Percentiles rank a stretch among this genome's conserved stretches.
These are phyloP conservation scores for Dothiorella sarmentorum DNA, from an alignment of 2,329 filamentous ascomycete species.

Conservation along the genomic window DNA sequence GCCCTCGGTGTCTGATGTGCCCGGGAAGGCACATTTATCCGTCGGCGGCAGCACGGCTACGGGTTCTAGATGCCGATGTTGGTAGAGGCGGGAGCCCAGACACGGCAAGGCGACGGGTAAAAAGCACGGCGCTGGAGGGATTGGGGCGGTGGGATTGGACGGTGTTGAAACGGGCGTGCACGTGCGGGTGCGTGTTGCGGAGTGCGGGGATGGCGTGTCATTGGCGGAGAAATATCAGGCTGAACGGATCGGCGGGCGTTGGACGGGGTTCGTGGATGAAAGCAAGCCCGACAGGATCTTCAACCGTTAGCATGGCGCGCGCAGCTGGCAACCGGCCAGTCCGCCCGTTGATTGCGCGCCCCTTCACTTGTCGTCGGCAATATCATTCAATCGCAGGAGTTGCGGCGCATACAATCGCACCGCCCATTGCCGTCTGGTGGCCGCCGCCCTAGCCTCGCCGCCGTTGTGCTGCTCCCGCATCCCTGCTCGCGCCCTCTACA, in stretches of 20 bases:
- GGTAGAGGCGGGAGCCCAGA: neutral
- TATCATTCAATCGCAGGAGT: slow-evolving; percentile 2
- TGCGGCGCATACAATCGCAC: neutral
- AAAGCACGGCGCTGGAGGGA: neutral
- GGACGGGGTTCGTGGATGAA: slow-evolving; percentile 15
- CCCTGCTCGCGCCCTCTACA: slow-evolving; percentile 17
- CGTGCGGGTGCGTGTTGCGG: neutral
- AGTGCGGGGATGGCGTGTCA: slow-evolving; percentile 9
- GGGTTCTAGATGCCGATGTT: slow-evolving; percentile 8
- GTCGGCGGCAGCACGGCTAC: neutral
- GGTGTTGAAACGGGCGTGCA: slow-evolving; percentile 5
- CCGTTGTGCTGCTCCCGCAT: slow-evolving; percentile 10
- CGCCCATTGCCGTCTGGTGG: slow-evolving; percentile 1
- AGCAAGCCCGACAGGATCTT: slow-evolving; percentile 16
- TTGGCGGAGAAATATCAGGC: slow-evolving; percentile 18
- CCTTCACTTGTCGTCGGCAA: slow-evolving; percentile 8
- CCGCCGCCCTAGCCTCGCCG: slow-evolving; percentile 5
- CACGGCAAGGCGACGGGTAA: too few species aligned
- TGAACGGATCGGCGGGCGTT: slow-evolving; percentile 9
- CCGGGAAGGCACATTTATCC: neutral
- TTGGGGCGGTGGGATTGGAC: too few species aligned
- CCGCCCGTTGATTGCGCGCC: slow-evolving; percentile 11
- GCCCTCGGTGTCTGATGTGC: neutral
- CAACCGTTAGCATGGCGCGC: slow-evolving; percentile 14
- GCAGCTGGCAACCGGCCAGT: slow-evolving; percentile 4